A percentile compares a stretch with the other conserved stretches of the same genome.
These are phyloP conservation scores for Malus sylvestris DNA, from an alignment of 306 rosid genomes.

Conservation along the genomic window DNA sequence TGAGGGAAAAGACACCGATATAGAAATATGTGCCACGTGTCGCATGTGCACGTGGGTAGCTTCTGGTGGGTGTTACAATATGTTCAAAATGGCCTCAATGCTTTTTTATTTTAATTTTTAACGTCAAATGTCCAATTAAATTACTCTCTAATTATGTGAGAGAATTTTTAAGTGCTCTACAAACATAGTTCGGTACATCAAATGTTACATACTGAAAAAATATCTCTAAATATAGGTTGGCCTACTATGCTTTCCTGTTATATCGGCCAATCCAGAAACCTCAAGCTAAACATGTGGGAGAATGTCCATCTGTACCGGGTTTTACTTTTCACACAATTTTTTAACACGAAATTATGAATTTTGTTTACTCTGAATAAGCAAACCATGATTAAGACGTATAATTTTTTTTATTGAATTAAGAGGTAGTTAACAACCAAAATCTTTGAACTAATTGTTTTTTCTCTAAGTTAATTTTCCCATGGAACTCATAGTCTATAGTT, in stretches of 20 bases:
- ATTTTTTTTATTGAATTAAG: too few relatives aligned
- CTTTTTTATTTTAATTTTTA: not conserved
- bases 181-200: too few relatives aligned
- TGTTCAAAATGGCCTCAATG: constrained; percentile 2
- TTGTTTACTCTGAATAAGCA: not conserved
- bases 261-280: not conserved
- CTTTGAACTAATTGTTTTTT: not conserved
- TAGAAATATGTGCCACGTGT: constrained; percentile 50
- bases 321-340: constrained; percentile 19
- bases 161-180: too few relatives aligned
- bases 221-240: not conserved
- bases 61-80: constrained; percentile 4
- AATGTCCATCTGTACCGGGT: constrained; percentile 50
- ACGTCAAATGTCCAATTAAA: not conserved
- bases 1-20: constrained; percentile 11
- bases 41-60: constrained; percentile 27
- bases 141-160: not conserved
- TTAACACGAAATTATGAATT: not conserved
- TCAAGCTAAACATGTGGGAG: constrained; percentile 20
- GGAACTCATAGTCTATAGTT: not conserved
- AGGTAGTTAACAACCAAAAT: not conserved
- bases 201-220: too few relatives aligned
- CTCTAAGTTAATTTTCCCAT: not conserved
- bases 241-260: not conserved
- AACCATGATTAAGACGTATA: not conserved